phyloP scores from a whole-genome alignment of 2,329 filamentous ascomycete species.

The Macrophomina pseudophaseolina region DNA sequence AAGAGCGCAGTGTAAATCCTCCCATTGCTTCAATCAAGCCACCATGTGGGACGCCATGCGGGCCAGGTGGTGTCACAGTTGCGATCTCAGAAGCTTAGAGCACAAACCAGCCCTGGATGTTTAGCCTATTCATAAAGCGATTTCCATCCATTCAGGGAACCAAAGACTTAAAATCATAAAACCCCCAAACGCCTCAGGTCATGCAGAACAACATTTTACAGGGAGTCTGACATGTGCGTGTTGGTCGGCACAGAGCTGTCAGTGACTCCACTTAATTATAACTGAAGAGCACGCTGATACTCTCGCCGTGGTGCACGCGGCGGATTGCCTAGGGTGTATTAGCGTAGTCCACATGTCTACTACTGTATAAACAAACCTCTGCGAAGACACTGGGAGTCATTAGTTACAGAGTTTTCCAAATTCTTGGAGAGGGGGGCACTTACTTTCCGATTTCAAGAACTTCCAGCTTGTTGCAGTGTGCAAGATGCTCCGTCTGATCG shows the following conservation, averaged over 20 bases:
- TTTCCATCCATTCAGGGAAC: background rate
- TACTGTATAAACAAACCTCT: constrained; percentile 64
- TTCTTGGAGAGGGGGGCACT: background rate
- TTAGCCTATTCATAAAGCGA: constrained; percentile 12
- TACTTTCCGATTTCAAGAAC: constrained; percentile 78
- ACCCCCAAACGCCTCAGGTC: constrained; percentile 24
- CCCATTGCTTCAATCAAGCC: background rate
- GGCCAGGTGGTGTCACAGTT: background rate
- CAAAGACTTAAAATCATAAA: background rate
- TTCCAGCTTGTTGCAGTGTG: constrained; percentile 83
- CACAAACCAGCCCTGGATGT: constrained; percentile 1
- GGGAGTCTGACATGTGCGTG: constrained; percentile 2
- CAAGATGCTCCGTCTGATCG: constrained; percentile 81
- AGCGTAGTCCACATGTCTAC: constrained; percentile 27
- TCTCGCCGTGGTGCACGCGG: constrained; percentile 95
- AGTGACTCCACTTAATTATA: constrained; percentile 62
- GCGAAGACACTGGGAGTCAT: constrained; percentile 72
- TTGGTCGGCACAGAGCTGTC: constrained; percentile 1
- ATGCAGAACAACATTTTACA: constrained; percentile 27
- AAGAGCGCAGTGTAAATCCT: background rate
- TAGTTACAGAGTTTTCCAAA: background rate
- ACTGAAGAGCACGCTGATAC: constrained; percentile 93
- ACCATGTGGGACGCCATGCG: background rate
- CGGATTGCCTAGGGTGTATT: constrained; percentile 70
- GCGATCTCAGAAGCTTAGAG: background rate